These are phyloP conservation scores for Ceratobasidium sp. DNA, from an alignment of 1,284 basidiomycete species.

Conservation along the genomic window DNA sequence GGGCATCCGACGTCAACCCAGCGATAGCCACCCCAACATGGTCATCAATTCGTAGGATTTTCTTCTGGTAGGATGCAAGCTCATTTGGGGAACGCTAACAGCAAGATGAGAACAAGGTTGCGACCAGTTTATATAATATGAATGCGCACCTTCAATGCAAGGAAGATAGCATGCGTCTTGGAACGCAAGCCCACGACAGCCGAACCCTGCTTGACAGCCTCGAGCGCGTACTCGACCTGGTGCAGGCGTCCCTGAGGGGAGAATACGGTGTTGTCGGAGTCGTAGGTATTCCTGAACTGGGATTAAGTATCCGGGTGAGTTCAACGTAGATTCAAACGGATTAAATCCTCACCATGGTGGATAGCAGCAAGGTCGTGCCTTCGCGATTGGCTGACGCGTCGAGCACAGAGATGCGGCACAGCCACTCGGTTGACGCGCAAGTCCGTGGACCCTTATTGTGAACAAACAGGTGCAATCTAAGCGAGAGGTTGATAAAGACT, in stretches of 20 bases:
- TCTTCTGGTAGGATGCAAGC: conserved; percentile 98
- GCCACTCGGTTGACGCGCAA: conserved; percentile 1
- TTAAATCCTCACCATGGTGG: conserved; percentile 29
- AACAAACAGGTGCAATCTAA: neutral
- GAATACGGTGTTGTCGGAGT: conserved; percentile 97
- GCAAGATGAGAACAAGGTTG: neutral
- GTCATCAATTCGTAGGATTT: conserved; percentile 99
- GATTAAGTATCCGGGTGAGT: conserved; percentile 2
- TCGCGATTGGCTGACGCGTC: conserved; percentile 42
- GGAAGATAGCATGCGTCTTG: conserved; percentile 92
- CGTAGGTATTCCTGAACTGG: conserved; percentile 94
- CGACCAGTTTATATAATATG: conserved; percentile 3
- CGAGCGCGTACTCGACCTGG: conserved; percentile 99
- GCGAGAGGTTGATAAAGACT: neutral
- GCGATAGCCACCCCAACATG: conserved; percentile 99
- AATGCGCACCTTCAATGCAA: conserved; percentile 84
- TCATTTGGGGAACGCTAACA: conserved; percentile 95
- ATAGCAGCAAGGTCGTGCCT: conserved; percentile 32
- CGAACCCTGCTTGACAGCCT: conserved; percentile 99
- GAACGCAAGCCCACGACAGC: conserved; percentile 96
- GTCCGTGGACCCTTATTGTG: neutral
- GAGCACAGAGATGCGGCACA: conserved; percentile 6
- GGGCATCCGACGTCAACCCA: conserved; percentile 96
- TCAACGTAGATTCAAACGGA: neutral
- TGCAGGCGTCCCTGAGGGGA: conserved; percentile 89